Base-by-base conservation (phyloP, 2,329 filamentous ascomycete species). In the Ophiostoma sp. region DNA sequence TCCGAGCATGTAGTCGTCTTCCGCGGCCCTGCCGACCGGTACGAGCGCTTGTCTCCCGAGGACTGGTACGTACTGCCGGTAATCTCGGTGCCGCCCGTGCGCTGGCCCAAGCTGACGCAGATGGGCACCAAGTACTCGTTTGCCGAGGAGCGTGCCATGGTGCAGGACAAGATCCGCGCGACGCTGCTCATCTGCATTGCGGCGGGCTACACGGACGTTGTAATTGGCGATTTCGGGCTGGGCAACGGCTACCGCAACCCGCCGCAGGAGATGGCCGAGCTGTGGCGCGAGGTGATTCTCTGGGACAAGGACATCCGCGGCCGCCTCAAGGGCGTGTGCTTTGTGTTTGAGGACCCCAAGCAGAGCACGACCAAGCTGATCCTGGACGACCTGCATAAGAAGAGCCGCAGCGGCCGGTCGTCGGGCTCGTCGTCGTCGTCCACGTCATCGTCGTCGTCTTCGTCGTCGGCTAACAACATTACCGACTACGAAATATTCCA, bases 1-100 rank as follows among this genome's bases (percentile, higher is more conserved):
- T 92, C 90, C 1, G 85, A 87, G 62, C 83, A 85, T 73, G 90
- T 93, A 69, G 90, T 92, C 17, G 86, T 93, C 17, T 93, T 90
- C 76, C 87, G 90, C 60, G 89, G 90, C 0, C 87, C 89, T 20
- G 87, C 90, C 71, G 86, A 89, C 73, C 83, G 83, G 69, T 91
- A 91, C 76, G 83, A 87, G 73, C 81, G 83, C 69, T 83, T 88
- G 72, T 78, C 81, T 35, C 80, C 84, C 60, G 78, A 82, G 35
- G 76, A 78, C 66, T 90, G 85, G 85, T 80, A 79, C 74, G 82
- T 85, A 65, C 79, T 92, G 39, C 89, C 90, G 11, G 88, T 93
- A n/a, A 86, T 93, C 70, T 92, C 89, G 1, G 88, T 93, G 27
- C 86, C 89, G 31, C 90, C 91, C 11, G 87, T 89, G 8, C 86